Percentiles rank a stretch among this genome's conserved stretches.
Evolutionary conservation across 2,329 filamentous ascomycete species (phyloP).

Genomic region (Fusarium concolor): DNA sequence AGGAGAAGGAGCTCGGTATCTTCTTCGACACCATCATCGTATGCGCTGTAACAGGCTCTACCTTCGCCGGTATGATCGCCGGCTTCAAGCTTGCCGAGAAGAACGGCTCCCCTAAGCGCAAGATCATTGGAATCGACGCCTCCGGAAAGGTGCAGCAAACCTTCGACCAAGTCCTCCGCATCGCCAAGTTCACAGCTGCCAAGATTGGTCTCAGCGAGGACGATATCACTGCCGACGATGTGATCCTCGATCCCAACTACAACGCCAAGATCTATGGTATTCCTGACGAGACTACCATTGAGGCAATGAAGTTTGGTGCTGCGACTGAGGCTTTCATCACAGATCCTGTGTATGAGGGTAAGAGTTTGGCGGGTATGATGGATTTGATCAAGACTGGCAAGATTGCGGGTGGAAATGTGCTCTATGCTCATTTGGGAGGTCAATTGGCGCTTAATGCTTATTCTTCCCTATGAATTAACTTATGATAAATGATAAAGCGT

Average conservation of each 20-base stretch:
- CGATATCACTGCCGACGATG: slow-evolving; percentile 71
- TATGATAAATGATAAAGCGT: slow-evolving; percentile 20
- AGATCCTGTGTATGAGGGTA: slow-evolving; percentile 81
- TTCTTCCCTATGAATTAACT: slow-evolving; percentile 48
- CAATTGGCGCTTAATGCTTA: slow-evolving; percentile 78
- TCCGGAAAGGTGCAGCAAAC: slow-evolving; percentile 63
- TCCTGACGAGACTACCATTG: slow-evolving; percentile 72
- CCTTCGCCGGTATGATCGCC: slow-evolving; percentile 77
- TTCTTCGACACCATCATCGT: slow-evolving; percentile 77
- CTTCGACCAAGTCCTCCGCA: slow-evolving; percentile 72
- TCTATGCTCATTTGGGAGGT: slow-evolving; percentile 79
- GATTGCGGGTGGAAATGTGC: slow-evolving; percentile 71
- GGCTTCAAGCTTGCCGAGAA: slow-evolving; percentile 74
- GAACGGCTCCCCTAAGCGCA: slow-evolving; percentile 58
- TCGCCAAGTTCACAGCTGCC: slow-evolving; percentile 71
- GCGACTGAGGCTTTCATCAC: slow-evolving; percentile 78
- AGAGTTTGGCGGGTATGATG: slow-evolving; percentile 78
- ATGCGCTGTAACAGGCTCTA: slow-evolving; percentile 77
- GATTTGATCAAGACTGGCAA: slow-evolving; percentile 73
- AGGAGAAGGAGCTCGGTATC: slow-evolving; percentile 70
- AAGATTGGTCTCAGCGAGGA: slow-evolving; percentile 70
- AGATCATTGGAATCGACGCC: slow-evolving; percentile 73
- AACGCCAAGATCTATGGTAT: slow-evolving; percentile 77
- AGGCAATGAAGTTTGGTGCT: slow-evolving; percentile 76
- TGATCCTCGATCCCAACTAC: slow-evolving; percentile 71